Evolutionary conservation across 495 filamentous ascomycete species (phyloP).

Genomic region (Penicillium cataractarum): DNA sequence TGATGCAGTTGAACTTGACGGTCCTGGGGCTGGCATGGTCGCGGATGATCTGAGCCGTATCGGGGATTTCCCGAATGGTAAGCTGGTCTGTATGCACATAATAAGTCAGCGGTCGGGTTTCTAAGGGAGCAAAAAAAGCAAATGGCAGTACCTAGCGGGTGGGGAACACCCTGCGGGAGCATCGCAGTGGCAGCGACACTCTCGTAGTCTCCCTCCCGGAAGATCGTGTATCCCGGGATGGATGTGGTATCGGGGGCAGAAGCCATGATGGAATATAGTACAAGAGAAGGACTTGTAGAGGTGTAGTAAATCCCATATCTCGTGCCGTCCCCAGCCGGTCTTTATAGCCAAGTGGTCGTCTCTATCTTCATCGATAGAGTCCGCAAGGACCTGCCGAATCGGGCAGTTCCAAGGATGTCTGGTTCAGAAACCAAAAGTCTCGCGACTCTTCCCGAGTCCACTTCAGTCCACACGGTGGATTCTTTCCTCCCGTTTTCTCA

Average conservation of each 20-base stretch:
- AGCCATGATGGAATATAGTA: conserved; percentile 29
- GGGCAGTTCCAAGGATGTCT: conserved; percentile 20
- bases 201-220: conserved; percentile 41
- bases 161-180: conserved; percentile 32
- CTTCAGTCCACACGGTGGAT: conserved; percentile 10
- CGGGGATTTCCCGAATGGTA: conserved; percentile 38
- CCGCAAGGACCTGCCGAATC: conserved; percentile 35
- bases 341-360: conserved; percentile 27
- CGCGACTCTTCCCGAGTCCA: conserved; percentile 24
- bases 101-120: not conserved
- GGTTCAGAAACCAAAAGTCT: conserved; percentile 6
- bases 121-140: not conserved
- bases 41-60: conserved; percentile 36
- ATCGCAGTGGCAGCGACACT: conserved; percentile 38
- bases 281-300: conserved; percentile 18
- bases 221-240: conserved; percentile 42
- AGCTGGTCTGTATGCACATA: conserved; percentile 33
- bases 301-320: conserved; percentile 10
- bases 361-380: conserved; percentile 22
- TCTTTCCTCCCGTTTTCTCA: conserved; percentile 18
- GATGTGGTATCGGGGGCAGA: conserved; percentile 41
- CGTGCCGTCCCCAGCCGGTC: conserved; percentile 1
- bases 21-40: conserved; percentile 35
- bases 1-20: conserved; percentile 82
- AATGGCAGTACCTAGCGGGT: conserved; percentile 35